phyloP scores from a whole-genome alignment of 1,139 yeast genomes.

The Candida tetrigidarum region DNA sequence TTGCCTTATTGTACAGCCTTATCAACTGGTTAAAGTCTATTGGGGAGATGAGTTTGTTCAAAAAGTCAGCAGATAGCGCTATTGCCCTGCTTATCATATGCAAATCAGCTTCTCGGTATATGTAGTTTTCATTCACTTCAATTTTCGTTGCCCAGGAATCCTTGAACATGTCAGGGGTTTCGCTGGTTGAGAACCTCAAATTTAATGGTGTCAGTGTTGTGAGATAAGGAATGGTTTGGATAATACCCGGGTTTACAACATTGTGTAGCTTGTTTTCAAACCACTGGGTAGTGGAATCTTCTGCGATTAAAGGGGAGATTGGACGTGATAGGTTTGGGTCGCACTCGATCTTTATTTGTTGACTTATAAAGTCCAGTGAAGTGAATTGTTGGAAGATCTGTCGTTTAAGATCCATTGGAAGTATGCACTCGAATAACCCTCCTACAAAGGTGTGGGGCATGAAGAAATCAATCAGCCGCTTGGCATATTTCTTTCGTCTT shows the following conservation, averaged over 20 bases:
- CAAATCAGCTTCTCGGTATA: slow-evolving; percentile 43
- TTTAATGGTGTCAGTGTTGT: slow-evolving; percentile 53
- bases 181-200: slow-evolving; percentile 40
- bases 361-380: slow-evolving; percentile 21
- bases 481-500: slow-evolving; percentile 61
- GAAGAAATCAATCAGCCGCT: slow-evolving; percentile 51
- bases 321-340: slow-evolving; percentile 45
- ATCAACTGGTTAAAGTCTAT: slow-evolving; percentile 26
- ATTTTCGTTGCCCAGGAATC: slow-evolving; percentile 53
- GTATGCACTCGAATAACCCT: slow-evolving; percentile 60
- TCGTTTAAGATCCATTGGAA: slow-evolving; percentile 27
- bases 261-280: slow-evolving; percentile 31
- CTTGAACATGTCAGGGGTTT: slow-evolving; percentile 31
- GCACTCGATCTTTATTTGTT: slow-evolving; percentile 34
- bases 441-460: slow-evolving; percentile 69
- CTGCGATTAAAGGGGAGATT: slow-evolving; percentile 63
- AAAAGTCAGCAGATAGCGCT: slow-evolving; percentile 32
- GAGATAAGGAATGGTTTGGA: slow-evolving; percentile 62
- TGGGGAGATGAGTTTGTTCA: slow-evolving; percentile 33
- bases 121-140: slow-evolving; percentile 56
- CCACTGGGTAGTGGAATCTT: slow-evolving; percentile 55
- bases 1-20: slow-evolving; percentile 15
- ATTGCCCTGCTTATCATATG: slow-evolving; percentile 35
- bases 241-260: slow-evolving; percentile 28
- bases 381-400: slow-evolving; percentile 23